A percentile compares a stretch with the other conserved stretches of the same genome.
phyloP scores from a whole-genome alignment of 495 filamentous ascomycete species.

The Friedmanniomyces simplex region DNA sequence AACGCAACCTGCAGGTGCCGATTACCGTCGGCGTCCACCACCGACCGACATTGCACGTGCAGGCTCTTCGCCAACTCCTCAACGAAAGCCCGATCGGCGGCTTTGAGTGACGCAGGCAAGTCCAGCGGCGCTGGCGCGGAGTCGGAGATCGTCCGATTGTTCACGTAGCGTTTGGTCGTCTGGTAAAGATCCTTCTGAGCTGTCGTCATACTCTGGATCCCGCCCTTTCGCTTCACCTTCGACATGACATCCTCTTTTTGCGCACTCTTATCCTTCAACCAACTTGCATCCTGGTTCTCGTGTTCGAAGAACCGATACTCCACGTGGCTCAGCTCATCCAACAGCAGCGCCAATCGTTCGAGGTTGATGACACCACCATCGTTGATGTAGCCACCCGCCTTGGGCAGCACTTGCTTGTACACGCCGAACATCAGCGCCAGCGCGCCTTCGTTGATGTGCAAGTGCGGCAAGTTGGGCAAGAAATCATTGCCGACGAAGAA shows the following conservation, averaged over 20 bases:
- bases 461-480: conserved; percentile 85
- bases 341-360: conserved; percentile 60
- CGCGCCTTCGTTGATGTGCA: conserved; percentile 98
- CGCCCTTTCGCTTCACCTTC: conserved; percentile 48
- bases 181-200: conserved; percentile 73
- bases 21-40: conserved; percentile 66
- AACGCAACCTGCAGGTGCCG: conserved; percentile 68
- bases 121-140: conserved; percentile 46
- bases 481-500: conserved; percentile 99
- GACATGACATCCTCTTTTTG: conserved; percentile 50
- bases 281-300: conserved; percentile 76
- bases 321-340: conserved; percentile 73
- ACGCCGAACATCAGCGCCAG: conserved; percentile 93
- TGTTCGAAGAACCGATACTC: conserved; percentile 87
- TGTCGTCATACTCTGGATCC: conserved; percentile 64
- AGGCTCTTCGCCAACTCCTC: conserved; percentile 77
- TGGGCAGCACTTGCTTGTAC: conserved; percentile 83
- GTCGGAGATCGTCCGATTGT: conserved; percentile 40
- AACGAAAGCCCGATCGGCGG: conserved; percentile 83
- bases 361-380: conserved; percentile 86
- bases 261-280: conserved; percentile 78
- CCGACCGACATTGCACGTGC: conserved; percentile 69
- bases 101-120: conserved; percentile 63
- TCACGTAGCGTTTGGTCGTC: conserved; percentile 69
- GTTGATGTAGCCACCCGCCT: conserved; percentile 92